These are phyloP conservation scores for Aeschynomene evenia DNA, from an alignment of 306 rosid genomes.

Conservation along the genomic window DNA sequence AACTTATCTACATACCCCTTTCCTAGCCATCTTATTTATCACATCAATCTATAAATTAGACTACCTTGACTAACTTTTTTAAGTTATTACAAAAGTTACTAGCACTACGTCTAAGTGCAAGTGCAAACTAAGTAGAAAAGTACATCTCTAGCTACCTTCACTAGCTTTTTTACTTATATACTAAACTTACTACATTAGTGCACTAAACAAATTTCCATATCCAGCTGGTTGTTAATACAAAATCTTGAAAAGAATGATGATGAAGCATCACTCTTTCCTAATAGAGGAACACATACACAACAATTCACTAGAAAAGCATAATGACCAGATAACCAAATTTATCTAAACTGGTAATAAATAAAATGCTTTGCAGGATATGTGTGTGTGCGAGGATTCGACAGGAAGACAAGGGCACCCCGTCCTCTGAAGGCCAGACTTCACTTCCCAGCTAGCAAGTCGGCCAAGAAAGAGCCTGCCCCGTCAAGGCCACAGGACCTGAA, in stretches of 20 bases:
- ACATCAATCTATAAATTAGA: neutral
- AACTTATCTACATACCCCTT: neutral
- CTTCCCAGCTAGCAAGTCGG: conserved; percentile 70
- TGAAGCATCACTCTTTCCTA: neutral
- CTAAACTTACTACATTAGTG: neutral
- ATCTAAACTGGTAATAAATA: conserved; percentile 20
- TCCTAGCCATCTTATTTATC: neutral
- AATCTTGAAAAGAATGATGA: neutral
- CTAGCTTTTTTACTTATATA: too few species aligned
- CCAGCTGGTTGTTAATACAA: neutral
- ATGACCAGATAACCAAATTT: neutral
- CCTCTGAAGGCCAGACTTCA: conserved; percentile 78
- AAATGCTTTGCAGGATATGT: conserved; percentile 66
- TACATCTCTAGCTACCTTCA: too few species aligned
- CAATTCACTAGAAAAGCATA: neutral
- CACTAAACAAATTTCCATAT: neutral
- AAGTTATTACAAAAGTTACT: neutral
- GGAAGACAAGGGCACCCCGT: conserved; percentile 64
- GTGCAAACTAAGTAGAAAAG: neutral
- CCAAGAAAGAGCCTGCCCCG: conserved; percentile 24
- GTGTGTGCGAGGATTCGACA: conserved; percentile 87
- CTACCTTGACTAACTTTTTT: neutral
- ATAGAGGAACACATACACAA: neutral
- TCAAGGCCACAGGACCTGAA: conserved; percentile 16
- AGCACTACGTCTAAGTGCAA: neutral